A percentile compares a stretch with the other conserved stretches of the same genome.
Conservation (phyloP, 225 moss, liverwort and hornwort genomes). For the Pleurozium schreberi region DNA sequence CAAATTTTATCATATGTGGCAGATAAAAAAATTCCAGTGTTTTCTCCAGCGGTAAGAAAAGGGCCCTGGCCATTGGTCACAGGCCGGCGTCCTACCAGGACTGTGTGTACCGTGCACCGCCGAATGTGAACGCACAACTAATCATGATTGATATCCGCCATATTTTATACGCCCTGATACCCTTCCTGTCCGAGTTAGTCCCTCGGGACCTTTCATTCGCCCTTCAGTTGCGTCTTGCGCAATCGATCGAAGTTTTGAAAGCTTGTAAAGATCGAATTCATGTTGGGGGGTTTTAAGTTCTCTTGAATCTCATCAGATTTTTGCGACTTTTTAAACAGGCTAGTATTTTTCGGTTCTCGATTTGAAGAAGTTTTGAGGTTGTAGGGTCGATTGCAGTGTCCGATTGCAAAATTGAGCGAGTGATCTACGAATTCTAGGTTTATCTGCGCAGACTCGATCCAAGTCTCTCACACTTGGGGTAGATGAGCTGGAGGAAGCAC, state of each 20-base stretch:
- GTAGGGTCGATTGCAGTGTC: background rate
- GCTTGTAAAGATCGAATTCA: background rate
- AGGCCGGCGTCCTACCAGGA: too few relatives aligned
- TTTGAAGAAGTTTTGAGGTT: background rate
- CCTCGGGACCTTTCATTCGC: background rate
- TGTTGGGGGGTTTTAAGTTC: too few relatives aligned
- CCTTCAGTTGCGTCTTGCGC: background rate
- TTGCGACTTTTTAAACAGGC: too few relatives aligned
- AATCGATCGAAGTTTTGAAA: background rate
- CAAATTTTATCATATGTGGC: too few relatives aligned
- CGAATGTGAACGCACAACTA: background rate
- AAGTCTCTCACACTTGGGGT: background rate
- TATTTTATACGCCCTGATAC: background rate
- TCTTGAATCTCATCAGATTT: too few relatives aligned
- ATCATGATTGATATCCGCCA: background rate
- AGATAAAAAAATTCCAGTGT: too few relatives aligned
- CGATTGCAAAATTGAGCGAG: background rate
- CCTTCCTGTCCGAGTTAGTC: background rate
- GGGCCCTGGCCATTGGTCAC: too few relatives aligned
- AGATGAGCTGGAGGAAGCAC: background rate
- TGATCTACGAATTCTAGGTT: background rate
- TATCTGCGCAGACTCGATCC: background rate
- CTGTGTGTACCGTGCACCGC: too few relatives aligned
- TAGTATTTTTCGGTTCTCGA: background rate
- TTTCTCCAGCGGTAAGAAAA: too few relatives aligned